phyloP scores from a whole-genome alignment of 106 monocot genomes.

The Amphibolis antarctica region DNA sequence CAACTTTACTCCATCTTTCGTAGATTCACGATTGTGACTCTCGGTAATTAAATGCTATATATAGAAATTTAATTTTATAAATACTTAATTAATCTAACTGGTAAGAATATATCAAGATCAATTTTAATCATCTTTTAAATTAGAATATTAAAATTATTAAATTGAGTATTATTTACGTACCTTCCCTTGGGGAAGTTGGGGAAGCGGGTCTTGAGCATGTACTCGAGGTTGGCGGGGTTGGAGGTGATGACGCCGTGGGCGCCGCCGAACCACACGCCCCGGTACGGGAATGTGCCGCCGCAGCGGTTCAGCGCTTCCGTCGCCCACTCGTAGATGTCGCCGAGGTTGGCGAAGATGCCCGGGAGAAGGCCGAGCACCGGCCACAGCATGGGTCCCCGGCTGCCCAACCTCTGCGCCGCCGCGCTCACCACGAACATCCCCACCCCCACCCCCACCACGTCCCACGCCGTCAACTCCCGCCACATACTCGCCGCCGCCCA shows the following conservation, averaged over 20 bases:
- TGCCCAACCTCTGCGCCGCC: background rate
- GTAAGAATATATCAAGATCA: too few relatives aligned
- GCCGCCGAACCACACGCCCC: slow-evolving; percentile 52
- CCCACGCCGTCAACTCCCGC: background rate
- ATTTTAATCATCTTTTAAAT: too few relatives aligned
- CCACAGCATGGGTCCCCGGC: slow-evolving; percentile 53
- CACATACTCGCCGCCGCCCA: too few relatives aligned
- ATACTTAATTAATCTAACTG: too few relatives aligned
- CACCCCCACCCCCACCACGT: background rate
- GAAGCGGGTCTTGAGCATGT: slow-evolving; percentile 71
- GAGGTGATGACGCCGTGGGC: slow-evolving; percentile 42
- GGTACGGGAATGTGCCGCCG: slow-evolving; percentile 70
- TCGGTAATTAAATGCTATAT: too few relatives aligned
- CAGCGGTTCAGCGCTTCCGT: slow-evolving; percentile 18
- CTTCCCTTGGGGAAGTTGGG: slow-evolving; percentile 81
- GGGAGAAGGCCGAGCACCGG: slow-evolving; percentile 71
- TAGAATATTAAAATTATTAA: too few relatives aligned
- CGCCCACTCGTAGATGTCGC: slow-evolving; percentile 53
- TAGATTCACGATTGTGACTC: too few relatives aligned
- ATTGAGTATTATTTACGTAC: too few relatives aligned
- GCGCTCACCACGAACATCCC: background rate
- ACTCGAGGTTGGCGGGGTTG: slow-evolving; percentile 59
- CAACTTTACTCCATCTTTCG: too few relatives aligned
- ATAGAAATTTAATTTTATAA: too few relatives aligned
- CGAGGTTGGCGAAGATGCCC: slow-evolving; percentile 30